phyloP scores from a whole-genome alignment of 371 early-diverging fungal genomes.

The Mortierella sp. region DNA sequence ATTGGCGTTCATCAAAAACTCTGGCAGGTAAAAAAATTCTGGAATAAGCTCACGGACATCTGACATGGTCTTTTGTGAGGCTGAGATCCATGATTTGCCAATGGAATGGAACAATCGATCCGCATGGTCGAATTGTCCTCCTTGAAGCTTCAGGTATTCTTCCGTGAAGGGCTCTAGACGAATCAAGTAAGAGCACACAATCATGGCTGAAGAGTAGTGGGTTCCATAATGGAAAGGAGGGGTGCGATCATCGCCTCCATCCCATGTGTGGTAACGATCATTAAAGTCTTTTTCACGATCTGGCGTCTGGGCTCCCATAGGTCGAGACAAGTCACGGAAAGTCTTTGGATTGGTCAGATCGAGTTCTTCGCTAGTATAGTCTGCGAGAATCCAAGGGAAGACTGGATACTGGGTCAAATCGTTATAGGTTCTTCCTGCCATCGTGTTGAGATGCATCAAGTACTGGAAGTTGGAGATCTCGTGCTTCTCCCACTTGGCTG shows the following conservation, averaged over 20 bases:
- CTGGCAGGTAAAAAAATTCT: slow-evolving; percentile 91
- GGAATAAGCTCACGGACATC: slow-evolving; percentile 93
- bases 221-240: slow-evolving; percentile 92
- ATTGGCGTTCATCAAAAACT: slow-evolving; percentile 87
- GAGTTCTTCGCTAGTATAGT: slow-evolving; percentile 75
- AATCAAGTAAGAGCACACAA: slow-evolving; percentile 86
- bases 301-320: slow-evolving; percentile 86
- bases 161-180: slow-evolving; percentile 90
- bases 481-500: slow-evolving; percentile 78
- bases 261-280: slow-evolving; percentile 63
- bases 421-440: slow-evolving; percentile 82
- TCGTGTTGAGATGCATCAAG: slow-evolving; percentile 88
- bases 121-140: slow-evolving; percentile 92
- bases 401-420: slow-evolving; percentile 81
- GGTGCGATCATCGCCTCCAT: slow-evolving; percentile 75
- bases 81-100: slow-evolving; percentile 77
- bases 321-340: slow-evolving; percentile 87
- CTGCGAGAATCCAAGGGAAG: slow-evolving; percentile 82
- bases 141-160: slow-evolving; percentile 82
- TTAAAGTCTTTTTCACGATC: slow-evolving; percentile 70
- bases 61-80: slow-evolving; percentile 79
- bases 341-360: slow-evolving; percentile 78
- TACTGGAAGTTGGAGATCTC: slow-evolving; percentile 92
- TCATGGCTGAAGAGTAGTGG: slow-evolving; percentile 91
- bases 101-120: slow-evolving; percentile 77